Evolutionary conservation across 2,329 filamentous ascomycete genomes (phyloP), one percentile per base, ranked within the genome.

Genomic region (Talaromyces sp.): DNA sequence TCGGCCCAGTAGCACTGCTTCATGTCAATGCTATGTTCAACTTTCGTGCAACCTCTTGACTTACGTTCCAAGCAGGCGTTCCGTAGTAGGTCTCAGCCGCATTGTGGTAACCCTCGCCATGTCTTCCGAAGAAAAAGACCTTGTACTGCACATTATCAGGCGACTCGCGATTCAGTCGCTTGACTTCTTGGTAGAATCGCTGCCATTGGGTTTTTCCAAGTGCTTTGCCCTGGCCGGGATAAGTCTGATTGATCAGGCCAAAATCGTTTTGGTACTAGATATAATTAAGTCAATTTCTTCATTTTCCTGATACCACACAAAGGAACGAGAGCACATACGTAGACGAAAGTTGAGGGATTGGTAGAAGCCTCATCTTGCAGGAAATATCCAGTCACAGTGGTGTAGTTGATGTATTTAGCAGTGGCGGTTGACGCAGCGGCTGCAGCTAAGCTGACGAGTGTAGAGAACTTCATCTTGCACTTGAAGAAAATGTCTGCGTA

Each of bases 61-160:
- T 62, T 74, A 84, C 83, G 72, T 89, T 85, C 86, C 86, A 88
- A 0, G 82, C 84, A 3, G 82, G 79, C 0, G 85, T 87, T 45
- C 86, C 86, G 67, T 86, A 88, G 69, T 79, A 84, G 1, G 76
- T 72, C 70, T 88, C 83, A 1, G 85, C 86, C 10, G 84, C 84
- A 69, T 88, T 89, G 74, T 88, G 84, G 69, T 78, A 83, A 10
- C 86, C 86, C 71, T 88, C 81, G 19, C 86, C 86, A 70, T 89
- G 86, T 31, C 86, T 82, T 41, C 84, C 86, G 59, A 87, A 74
- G 73, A 84, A 87, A 31, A 89, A 74, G 2, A 89, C 76, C 56
- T 83, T 84, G 74, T 87, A 88, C 41, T 79, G 75, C 7, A 82
- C 77, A 61, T 78, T 76, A 0, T 70, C 60, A 1, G 74, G 73